A percentile compares a stretch with the other conserved stretches of the same genome.
Evolutionary conservation across 164 flowering plant genomes (phyloP).

Genomic region (Malania oleifera): DNA sequence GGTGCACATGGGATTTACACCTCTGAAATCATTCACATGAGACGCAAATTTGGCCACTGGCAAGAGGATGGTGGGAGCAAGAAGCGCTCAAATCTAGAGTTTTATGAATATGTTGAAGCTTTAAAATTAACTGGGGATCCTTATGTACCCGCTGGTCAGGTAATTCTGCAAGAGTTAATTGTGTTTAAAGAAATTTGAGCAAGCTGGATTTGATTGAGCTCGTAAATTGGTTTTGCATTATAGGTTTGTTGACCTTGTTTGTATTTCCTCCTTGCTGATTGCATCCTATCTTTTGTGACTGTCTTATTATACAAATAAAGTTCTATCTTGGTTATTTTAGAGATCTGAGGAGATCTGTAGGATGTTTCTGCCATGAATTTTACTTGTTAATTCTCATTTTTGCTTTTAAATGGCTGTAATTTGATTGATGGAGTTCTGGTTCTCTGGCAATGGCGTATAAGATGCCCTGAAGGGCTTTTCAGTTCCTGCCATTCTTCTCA

Average conservation of each 20-base stretch:
- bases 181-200: background rate
- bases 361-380: too few species aligned
- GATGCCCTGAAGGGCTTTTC: too few species aligned
- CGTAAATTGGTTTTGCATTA: background rate
- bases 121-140: conserved; percentile 89
- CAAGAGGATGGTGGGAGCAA: conserved; percentile 46
- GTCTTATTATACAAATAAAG: too few species aligned
- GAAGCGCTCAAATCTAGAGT: conserved; percentile 54
- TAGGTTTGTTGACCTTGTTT: background rate
- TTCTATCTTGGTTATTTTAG: too few species aligned
- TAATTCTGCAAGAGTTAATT: conserved; percentile 15
- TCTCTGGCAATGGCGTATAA: too few species aligned
- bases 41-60: conserved; percentile 85
- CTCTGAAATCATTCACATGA: conserved; percentile 85
- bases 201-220: background rate
- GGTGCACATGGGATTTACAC: conserved; percentile 80
- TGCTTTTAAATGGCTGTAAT: too few species aligned
- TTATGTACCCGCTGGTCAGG: conserved; percentile 97
- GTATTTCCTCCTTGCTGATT: too few species aligned
- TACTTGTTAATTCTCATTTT: too few species aligned
- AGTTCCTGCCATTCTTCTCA: too few species aligned
- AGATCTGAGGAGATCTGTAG: too few species aligned
- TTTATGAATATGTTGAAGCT: conserved; percentile 98
- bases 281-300: too few species aligned
- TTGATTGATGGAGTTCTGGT: too few species aligned